Conservation (phyloP, 805 yeast genomes). For the Danielia oregonensis region DNA sequence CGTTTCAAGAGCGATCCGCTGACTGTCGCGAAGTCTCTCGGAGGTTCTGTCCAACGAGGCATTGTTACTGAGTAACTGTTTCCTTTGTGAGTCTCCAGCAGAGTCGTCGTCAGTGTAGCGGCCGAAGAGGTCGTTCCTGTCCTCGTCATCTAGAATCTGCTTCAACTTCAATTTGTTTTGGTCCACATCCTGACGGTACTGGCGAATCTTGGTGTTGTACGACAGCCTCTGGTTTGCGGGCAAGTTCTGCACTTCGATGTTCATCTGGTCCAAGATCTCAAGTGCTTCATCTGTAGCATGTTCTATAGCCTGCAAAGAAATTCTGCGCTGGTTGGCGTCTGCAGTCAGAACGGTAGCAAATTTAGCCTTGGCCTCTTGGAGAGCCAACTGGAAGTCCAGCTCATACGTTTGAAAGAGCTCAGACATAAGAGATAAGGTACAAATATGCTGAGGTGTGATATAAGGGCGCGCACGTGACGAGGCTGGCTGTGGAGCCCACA, state of each 20-base stretch:
- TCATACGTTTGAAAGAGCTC: slow-evolving; percentile 64
- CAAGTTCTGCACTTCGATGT: slow-evolving; percentile 76
- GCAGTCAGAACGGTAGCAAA: slow-evolving; percentile 51
- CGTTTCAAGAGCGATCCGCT: slow-evolving; percentile 87
- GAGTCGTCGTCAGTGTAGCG: slow-evolving; percentile 31
- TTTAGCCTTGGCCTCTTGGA: slow-evolving; percentile 66
- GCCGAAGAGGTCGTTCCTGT: slow-evolving; percentile 72
- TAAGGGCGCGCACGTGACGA: too few species aligned
- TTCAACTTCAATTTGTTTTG: slow-evolving; percentile 54
- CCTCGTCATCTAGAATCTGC: slow-evolving; percentile 62
- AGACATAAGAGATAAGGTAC: too few species aligned
- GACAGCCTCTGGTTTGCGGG: slow-evolving; percentile 71
- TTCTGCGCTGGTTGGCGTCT: slow-evolving; percentile 49
- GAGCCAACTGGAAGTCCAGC: slow-evolving; percentile 66
- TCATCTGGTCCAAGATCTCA: slow-evolving; percentile 82
- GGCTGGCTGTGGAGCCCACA: too few species aligned
- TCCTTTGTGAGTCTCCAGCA: slow-evolving; percentile 62
- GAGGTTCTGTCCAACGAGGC: slow-evolving; percentile 78
- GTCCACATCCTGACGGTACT: slow-evolving; percentile 58
- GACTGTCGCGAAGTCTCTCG: slow-evolving; percentile 81
- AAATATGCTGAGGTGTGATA: too few species aligned
- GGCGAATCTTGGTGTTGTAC: slow-evolving; percentile 73
- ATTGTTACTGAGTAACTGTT: slow-evolving; percentile 71
- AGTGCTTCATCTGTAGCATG: slow-evolving; percentile 73
- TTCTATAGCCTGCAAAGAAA: slow-evolving; percentile 57